These are phyloP conservation scores for Fonsecaea nubica DNA, from an alignment of 2,329 filamentous ascomycete genomes.

Conservation along the genomic window DNA sequence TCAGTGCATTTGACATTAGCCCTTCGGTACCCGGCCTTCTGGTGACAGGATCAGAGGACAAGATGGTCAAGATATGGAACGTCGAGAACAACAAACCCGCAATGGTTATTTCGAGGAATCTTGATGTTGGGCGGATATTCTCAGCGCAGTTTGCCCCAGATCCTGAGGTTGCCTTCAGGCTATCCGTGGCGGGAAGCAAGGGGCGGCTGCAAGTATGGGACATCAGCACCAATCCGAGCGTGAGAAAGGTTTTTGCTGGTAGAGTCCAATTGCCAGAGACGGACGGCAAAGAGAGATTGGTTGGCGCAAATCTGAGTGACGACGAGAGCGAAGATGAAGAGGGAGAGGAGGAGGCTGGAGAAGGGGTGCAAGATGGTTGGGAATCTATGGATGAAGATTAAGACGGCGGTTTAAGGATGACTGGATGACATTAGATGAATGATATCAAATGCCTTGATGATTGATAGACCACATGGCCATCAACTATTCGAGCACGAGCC, in stretches of 20 bases:
- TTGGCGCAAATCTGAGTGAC: conserved; percentile 68
- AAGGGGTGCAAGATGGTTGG: conserved; percentile 56
- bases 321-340: conserved; percentile 72
- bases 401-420: background rate
- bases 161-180: conserved; percentile 84
- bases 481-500: background rate
- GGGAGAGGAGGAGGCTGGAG: conserved; percentile 52
- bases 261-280: conserved; percentile 65
- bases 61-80: conserved; percentile 97
- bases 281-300: conserved; percentile 74
- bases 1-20: conserved; percentile 94
- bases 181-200: conserved; percentile 94
- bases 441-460: background rate
- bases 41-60: conserved; percentile 91
- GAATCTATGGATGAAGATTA: conserved; percentile 63
- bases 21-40: conserved; percentile 87
- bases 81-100: conserved; percentile 78
- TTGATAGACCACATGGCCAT: background rate
- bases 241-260: conserved; percentile 81
- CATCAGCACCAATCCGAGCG: conserved; percentile 87
- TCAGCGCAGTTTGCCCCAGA: conserved; percentile 90
- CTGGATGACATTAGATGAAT: background rate
- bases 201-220: conserved; percentile 95
- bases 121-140: conserved; percentile 95
- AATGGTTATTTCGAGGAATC: conserved; percentile 88